Base-by-base conservation (phyloP, 305 asterid species). In the Salvia sclarea region DNA sequence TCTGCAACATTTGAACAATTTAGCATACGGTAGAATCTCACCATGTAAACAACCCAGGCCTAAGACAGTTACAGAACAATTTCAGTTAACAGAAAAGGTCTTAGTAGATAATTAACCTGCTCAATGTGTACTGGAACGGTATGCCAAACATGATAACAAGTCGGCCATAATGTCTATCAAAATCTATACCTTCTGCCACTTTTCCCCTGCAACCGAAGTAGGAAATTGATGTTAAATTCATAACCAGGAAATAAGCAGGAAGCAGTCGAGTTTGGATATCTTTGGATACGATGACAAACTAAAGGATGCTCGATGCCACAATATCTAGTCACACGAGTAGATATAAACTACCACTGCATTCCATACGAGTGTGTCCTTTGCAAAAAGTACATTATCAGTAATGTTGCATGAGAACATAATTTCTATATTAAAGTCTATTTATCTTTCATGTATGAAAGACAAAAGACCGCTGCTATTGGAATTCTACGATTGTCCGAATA, bases 121-220 rank as follows among this genome's bases (percentile, higher is more conserved):
- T 91, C 69, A 91, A 61, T 8, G 99, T 91, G 82, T 89, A 94
- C 76, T 94, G 98, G 61, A 94, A 94, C 50, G 98, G 99, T 64
- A 94, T 90, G 43, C 99, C 98, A 75, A 83, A 91, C 99, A 94
- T 91, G 78, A 94, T 91, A 30, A 91, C 98, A 76, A 94, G 97
- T 72, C 98, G 87, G 67, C 99, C 99, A 79, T 94, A 94, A 79
- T 94, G 99, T 76, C 98, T 84, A 76, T 94, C 99, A 69, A 94
- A 94, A 80, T 94, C 99, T 71, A 94, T 94, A 74, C 99, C 99
- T 80, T 94, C 98, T 0, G 99, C 99, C 63, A 94, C 99, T 83
- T 94, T 94, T 43, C 98, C 99, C 89, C 99, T 94, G 91, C 78
- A 74, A 63, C 20, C 68, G 50, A 69, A 58, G 52, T 13, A 75